Conservation (phyloP, 371 early-diverging fungal genomes). For the Ordospora pajunii region DNA sequence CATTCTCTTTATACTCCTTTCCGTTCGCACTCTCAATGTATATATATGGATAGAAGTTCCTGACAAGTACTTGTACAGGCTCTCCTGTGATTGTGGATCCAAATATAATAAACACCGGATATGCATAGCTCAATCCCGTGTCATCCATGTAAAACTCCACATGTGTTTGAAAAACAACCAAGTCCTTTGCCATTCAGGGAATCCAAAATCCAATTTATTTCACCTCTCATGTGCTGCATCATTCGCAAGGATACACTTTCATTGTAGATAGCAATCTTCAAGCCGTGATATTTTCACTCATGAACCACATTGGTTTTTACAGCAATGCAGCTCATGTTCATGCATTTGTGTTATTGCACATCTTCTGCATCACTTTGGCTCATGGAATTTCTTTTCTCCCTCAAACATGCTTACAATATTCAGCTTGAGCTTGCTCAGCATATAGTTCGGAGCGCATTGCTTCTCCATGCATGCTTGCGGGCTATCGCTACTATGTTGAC, state of each 20-base stretch:
- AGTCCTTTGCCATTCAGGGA: slow-evolving; percentile 25
- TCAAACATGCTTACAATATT: background rate
- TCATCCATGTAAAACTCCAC: slow-evolving; percentile 43
- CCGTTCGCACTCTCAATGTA: slow-evolving; percentile 65
- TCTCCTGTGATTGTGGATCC: slow-evolving; percentile 65
- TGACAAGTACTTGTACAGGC: slow-evolving; percentile 78
- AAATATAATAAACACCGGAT: slow-evolving; percentile 47
- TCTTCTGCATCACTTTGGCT: background rate
- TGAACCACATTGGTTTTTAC: too few relatives aligned
- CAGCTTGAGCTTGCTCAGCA: background rate
- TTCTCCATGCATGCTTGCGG: too few relatives aligned
- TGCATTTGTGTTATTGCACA: background rate
- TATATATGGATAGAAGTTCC: slow-evolving; percentile 82
- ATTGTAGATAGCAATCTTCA: background rate
- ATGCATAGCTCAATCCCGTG: background rate
- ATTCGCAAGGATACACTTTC: background rate
- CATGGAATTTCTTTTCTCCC: background rate
- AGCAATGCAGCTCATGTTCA: too few relatives aligned
- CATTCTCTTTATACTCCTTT: slow-evolving; percentile 65
- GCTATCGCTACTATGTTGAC: too few relatives aligned
- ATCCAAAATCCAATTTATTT: background rate
- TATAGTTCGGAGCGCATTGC: background rate
- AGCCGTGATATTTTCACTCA: too few relatives aligned
- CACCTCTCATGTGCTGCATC: too few relatives aligned
- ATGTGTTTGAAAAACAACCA: slow-evolving; percentile 51